Conservation (phyloP, 305 asterid species). For the Stenogyne calaminthoides region DNA sequence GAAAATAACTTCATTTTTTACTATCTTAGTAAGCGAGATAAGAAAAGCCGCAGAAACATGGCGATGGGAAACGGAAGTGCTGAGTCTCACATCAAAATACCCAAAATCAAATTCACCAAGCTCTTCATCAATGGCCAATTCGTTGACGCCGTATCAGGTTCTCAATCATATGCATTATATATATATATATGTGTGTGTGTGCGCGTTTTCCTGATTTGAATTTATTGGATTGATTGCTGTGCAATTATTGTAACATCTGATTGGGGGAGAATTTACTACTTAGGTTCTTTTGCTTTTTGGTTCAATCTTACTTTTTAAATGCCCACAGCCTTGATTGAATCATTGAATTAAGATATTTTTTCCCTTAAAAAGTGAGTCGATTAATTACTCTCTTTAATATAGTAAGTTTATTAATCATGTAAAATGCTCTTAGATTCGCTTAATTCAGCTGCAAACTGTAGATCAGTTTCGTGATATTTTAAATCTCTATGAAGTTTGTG, state of each 20-base stretch:
- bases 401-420: background rate
- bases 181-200: background rate
- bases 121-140: conserved; percentile 58
- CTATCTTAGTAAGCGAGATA: background rate
- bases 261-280: background rate
- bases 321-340: background rate
- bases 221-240: background rate
- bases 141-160: conserved; percentile 53
- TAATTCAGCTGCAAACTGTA: background rate
- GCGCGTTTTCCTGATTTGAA: background rate
- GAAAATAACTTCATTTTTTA: background rate
- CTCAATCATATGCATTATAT: background rate
- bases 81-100: conserved; percentile 25
- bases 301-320: background rate
- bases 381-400: too few relatives aligned
- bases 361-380: background rate
- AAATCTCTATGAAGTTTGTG: background rate
- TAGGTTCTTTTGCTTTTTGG: background rate
- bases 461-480: background rate
- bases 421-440: background rate
- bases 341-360: too few relatives aligned
- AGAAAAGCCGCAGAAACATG: background rate
- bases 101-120: conserved; percentile 48
- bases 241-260: background rate
- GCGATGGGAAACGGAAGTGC: conserved; percentile 20